These are phyloP conservation scores for Backusella macrospora DNA, from an alignment of 192 early-diverging fungal species.

Conservation along the genomic window DNA sequence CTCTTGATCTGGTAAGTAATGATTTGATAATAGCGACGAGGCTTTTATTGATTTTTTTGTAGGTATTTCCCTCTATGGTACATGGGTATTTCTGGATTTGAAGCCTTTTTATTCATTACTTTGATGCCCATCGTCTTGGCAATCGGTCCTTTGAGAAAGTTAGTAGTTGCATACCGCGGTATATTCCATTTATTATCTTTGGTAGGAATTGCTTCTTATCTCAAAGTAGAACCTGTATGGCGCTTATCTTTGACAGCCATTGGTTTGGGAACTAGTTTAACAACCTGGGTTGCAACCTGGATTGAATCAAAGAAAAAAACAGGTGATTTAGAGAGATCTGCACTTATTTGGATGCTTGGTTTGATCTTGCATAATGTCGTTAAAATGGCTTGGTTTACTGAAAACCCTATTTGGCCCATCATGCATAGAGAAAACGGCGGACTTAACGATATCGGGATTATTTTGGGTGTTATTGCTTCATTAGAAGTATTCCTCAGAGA, in stretches of 20 bases:
- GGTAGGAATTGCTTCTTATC: constrained; percentile 65
- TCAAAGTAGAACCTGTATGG: constrained; percentile 54
- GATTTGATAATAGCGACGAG: background rate
- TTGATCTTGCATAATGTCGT: constrained; percentile 68
- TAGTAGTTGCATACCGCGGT: constrained; percentile 56
- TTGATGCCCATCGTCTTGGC: constrained; percentile 61
- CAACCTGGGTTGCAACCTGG: constrained; percentile 62
- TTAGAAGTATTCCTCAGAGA: constrained; percentile 58
- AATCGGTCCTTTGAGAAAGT: constrained; percentile 53
- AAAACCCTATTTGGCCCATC: constrained; percentile 85
- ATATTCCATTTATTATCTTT: constrained; percentile 60
- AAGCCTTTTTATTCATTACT: constrained; percentile 70
- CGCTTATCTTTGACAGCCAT: constrained; percentile 62
- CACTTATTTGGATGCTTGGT: constrained; percentile 68
- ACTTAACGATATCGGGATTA: constrained; percentile 65
- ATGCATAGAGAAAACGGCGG: constrained; percentile 77
- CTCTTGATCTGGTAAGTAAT: constrained; percentile 49
- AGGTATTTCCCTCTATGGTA: constrained; percentile 88
- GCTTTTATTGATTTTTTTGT: constrained; percentile 23
- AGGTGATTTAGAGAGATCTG: constrained; percentile 62
- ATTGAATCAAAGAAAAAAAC: constrained; percentile 54
- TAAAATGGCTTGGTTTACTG: constrained; percentile 76
- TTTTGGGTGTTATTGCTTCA: constrained; percentile 63
- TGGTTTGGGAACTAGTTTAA: constrained; percentile 59
- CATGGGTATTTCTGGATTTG: constrained; percentile 85